Base-by-base conservation (phyloP, 169 alveolate genomes). In the Plasmodium falciparum region DNA sequence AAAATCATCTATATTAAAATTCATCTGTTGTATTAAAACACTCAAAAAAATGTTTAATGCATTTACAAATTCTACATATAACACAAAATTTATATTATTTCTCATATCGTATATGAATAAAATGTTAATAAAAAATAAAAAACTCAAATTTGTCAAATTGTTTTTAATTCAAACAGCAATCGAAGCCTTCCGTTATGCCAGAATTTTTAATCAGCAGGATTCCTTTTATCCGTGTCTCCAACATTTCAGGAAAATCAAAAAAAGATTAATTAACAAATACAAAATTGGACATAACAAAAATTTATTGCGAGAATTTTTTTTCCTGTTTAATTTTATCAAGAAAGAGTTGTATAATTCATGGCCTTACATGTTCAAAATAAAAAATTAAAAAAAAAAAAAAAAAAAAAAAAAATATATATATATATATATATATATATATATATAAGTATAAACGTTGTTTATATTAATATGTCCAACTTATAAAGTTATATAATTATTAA, bases 341-440 rank as follows among this genome's bases (percentile, higher is more conserved):
- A 47, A 58, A 52, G 85, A 83, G 80, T 29, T 56, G 65, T 47
- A 29, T 26, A 69, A 45, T 61, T 67, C 83, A 4, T 83, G 91
- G 91, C 91, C 91, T n/a, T 56, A 45, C 61, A 83, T 83, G 91
- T 83, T 83, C 56, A 83, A 83, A 69, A 69, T 83, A 33, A 33
- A 58, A 39, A 3, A 22, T 8, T 49, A 17, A 43, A 12, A 45
- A 43, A 11, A 8, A 43, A 24, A 72, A 72, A 50, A 71, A 71
- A 71, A 69, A 8, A 6, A 24, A 33, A 15, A 12, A 29, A 0
- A 0, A 29, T 29, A 29, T 29, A 29, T 29, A 39, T 33, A 5
- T 0, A 33, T 33, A 33, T 33, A 33, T 33, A 33, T 33, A 33
- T 33, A 33, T 39, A 39, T 39, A 39, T 39, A 39, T 39, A 26